Conservation (phyloP, 2,329 filamentous ascomycete genomes). For the Exophiala mesophila region DNA sequence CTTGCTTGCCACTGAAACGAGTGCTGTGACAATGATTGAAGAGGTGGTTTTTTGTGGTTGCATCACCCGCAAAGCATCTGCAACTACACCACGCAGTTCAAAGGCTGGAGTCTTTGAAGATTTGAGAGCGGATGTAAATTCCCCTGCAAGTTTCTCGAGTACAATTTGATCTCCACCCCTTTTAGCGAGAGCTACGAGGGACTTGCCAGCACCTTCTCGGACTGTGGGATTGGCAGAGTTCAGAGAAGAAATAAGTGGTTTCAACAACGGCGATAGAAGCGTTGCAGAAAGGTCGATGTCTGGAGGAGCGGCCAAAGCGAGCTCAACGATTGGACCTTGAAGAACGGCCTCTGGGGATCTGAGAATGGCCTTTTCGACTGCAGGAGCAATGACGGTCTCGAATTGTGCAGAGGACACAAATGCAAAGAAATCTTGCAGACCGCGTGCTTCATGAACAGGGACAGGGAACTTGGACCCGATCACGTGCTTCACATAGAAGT, state of each 20-base stretch:
- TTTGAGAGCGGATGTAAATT: constrained; percentile 75
- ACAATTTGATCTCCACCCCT: constrained; percentile 55
- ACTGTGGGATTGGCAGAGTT: constrained; percentile 83
- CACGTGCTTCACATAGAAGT: constrained; percentile 81
- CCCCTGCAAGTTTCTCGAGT: constrained; percentile 66
- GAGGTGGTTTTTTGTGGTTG: constrained; percentile 59
- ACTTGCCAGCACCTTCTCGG: constrained; percentile 67
- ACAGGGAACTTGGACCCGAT: constrained; percentile 70
- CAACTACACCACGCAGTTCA: constrained; percentile 78
- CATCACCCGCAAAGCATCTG: constrained; percentile 69
- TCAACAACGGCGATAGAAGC: constrained; percentile 68
- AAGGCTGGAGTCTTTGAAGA: constrained; percentile 75
- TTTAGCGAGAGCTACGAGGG: constrained; percentile 66
- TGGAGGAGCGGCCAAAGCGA: constrained; percentile 65
- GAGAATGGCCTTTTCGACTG: constrained; percentile 82
- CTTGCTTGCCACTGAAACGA: constrained; percentile 68
- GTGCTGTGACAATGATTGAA: constrained; percentile 59
- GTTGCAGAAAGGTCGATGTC: constrained; percentile 72
- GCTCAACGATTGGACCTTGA: constrained; percentile 67
- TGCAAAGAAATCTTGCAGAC: constrained; percentile 75
- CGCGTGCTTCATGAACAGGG: constrained; percentile 65
- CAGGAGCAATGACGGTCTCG: constrained; percentile 67
- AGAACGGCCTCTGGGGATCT: constrained; percentile 87
- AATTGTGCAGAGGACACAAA: constrained; percentile 73
- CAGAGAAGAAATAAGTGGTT: constrained; percentile 80